Evolutionary conservation across 306 rosid species (phyloP).

Genomic region (Begonia loranthoides): DNA sequence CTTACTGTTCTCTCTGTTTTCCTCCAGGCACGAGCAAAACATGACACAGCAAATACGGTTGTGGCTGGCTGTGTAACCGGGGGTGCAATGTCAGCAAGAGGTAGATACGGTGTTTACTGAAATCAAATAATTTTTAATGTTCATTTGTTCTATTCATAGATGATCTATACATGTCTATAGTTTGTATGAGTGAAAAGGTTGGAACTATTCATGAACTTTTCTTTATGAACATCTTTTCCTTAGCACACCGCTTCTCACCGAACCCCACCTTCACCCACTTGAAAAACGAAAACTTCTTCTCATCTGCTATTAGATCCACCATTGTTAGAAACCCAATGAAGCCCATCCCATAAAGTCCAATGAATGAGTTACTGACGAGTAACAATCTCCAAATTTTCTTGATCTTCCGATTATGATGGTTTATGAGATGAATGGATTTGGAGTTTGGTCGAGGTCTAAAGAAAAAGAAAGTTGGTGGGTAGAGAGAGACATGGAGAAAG

Average conservation of each 20-base stretch:
- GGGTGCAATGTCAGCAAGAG: conserved; percentile 80
- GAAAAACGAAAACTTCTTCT: conserved; percentile 57
- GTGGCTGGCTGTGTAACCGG: conserved; percentile 92
- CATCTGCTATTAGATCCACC: conserved; percentile 14
- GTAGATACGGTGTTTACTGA: too few relatives aligned
- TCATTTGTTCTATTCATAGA: not conserved
- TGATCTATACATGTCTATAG: too few relatives aligned
- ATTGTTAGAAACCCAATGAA: conserved; percentile 40
- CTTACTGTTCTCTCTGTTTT: conserved; percentile 1
- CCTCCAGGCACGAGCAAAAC: conserved; percentile 75
- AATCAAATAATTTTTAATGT: too few relatives aligned
- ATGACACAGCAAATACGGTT: conserved; percentile 65
- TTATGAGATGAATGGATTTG: conserved; percentile 34
- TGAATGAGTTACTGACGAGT: conserved; percentile 5
- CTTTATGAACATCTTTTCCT: conserved; percentile 57
- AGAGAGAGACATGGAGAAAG: conserved; percentile 46
- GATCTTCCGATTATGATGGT: conserved; percentile 22
- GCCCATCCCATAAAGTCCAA: conserved; percentile 52
- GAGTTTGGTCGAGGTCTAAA: conserved; percentile 34
- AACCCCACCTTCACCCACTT: conserved; percentile 55
- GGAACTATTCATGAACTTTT: conserved; percentile 15
- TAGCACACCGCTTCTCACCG: conserved; percentile 73
- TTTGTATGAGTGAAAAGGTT: too few relatives aligned
- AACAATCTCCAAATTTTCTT: conserved; percentile 20
- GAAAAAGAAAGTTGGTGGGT: conserved; percentile 44